Percentiles rank a stretch among this genome's conserved stretches.
Evolutionary conservation across 2,329 filamentous ascomycete species (phyloP).

Genomic region (Pseudocercospora cruenta): DNA sequence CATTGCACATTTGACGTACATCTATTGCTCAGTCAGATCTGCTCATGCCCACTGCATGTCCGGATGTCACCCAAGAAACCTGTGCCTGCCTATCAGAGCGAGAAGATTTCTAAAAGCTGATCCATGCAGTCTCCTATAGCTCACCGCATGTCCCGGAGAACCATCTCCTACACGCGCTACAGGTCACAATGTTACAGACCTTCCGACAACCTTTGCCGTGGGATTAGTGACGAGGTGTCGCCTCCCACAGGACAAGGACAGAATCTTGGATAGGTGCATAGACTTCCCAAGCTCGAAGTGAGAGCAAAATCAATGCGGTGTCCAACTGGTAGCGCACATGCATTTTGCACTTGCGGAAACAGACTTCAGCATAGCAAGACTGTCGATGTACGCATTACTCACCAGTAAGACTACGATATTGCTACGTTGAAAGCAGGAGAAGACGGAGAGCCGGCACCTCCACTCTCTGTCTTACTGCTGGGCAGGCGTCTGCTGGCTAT

Average conservation of each 20-base stretch:
- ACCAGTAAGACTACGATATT: neutral
- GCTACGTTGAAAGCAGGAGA: neutral
- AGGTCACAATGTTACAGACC: neutral
- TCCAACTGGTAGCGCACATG: neutral
- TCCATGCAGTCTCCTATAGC: neutral
- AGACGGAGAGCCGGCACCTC: neutral
- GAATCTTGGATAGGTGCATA: neutral
- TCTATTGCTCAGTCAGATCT: neutral
- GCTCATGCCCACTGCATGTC: neutral
- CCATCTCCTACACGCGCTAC: neutral
- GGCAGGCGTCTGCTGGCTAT: neutral
- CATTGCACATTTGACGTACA: no score
- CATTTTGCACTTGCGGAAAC: no score
- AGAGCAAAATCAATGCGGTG: neutral
- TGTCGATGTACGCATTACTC: neutral
- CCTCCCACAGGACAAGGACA: neutral
- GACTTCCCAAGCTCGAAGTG: neutral
- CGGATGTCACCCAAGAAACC: neutral
- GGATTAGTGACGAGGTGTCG: neutral
- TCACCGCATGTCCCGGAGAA: neutral
- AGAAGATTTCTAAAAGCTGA: neutral
- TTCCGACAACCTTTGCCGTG: neutral
- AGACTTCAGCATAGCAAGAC: neutral
- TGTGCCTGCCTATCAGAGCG: neutral
- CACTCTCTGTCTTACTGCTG: neutral